phyloP scores from a whole-genome alignment of 2,329 filamentous ascomycete species.

The Sporothrix mexicana region DNA sequence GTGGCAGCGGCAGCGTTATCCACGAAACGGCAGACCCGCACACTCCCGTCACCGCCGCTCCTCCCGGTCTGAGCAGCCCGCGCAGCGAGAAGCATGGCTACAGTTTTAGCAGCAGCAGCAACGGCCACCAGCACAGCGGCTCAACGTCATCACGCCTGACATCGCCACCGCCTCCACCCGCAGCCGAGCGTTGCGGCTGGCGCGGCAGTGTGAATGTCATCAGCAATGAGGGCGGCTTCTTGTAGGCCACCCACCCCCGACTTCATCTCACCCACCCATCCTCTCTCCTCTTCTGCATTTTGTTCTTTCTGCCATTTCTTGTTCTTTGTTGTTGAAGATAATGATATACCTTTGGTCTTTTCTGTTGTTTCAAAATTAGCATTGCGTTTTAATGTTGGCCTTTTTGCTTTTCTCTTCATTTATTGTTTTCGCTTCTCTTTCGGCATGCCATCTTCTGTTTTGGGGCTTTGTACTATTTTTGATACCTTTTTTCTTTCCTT shows the following conservation, averaged over 20 bases:
- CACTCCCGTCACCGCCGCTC: not conserved
- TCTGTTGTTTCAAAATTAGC: slow-evolving; percentile 4
- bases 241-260: slow-evolving; percentile 47
- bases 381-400: not conserved
- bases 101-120: slow-evolving; percentile 47
- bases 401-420: not conserved
- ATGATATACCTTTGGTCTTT: not conserved
- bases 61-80: slow-evolving; percentile 32
- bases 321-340: not conserved
- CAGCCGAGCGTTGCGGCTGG: slow-evolving; percentile 60
- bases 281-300: not conserved
- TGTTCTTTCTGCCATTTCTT: not conserved
- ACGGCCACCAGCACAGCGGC: slow-evolving; percentile 36
- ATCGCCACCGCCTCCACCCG: slow-evolving; percentile 43
- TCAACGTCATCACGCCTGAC: slow-evolving; percentile 34
- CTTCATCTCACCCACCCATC: not conserved
- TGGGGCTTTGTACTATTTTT: slow-evolving; percentile 10
- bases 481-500: slow-evolving; percentile 21
- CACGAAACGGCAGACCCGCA: slow-evolving; percentile 39
- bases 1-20: slow-evolving; percentile 36
- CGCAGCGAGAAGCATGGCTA: slow-evolving; percentile 31
- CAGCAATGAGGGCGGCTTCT: slow-evolving; percentile 59
- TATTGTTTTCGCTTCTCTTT: not conserved
- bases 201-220: slow-evolving; percentile 62
- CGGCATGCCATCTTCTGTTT: not conserved